Evolutionary conservation across 805 yeast species (phyloP).

Genomic region (Lachancea quebecensis): DNA sequence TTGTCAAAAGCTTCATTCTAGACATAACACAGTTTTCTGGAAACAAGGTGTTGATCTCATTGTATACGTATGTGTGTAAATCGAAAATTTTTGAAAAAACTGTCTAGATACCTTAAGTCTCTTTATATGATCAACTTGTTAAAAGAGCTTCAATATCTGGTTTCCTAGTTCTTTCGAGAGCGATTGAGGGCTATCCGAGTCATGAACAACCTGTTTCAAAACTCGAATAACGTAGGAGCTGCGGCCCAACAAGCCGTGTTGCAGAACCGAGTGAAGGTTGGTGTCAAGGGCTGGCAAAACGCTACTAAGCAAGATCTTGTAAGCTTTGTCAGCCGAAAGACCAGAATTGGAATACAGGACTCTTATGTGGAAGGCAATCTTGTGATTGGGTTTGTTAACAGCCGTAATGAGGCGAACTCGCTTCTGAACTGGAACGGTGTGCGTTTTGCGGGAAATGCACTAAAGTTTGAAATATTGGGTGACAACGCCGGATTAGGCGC

Average conservation of each 20-base stretch:
- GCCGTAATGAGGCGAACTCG: constrained; percentile 49
- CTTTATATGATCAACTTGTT: background rate
- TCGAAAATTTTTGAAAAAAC: background rate
- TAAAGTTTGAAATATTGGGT: constrained; percentile 43
- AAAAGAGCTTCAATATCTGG: too few species aligned
- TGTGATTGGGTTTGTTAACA: constrained; percentile 52
- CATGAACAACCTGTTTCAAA: constrained; percentile 20
- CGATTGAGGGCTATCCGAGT: too few species aligned
- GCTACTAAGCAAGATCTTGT: constrained; percentile 64
- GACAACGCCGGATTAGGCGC: constrained; percentile 11
- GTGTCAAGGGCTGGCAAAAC: constrained; percentile 76
- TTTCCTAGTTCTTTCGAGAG: too few species aligned
- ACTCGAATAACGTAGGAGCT: constrained; percentile 22
- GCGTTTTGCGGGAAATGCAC: constrained; percentile 66
- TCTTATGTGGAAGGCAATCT: constrained; percentile 49
- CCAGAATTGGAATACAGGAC: constrained; percentile 48
- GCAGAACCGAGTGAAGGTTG: constrained; percentile 43
- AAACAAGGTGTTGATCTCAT: background rate
- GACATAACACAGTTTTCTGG: too few species aligned
- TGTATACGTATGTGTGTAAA: background rate
- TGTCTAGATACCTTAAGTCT: background rate
- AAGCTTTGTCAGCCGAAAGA: constrained; percentile 61
- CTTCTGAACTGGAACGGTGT: constrained; percentile 65
- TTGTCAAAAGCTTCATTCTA: too few species aligned
- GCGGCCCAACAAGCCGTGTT: constrained; percentile 24